Evolutionary conservation across 2,329 filamentous ascomycete species (phyloP), one percentile per base, ranked within the genome.

Genomic region (Blastomyces emzantsi): DNA sequence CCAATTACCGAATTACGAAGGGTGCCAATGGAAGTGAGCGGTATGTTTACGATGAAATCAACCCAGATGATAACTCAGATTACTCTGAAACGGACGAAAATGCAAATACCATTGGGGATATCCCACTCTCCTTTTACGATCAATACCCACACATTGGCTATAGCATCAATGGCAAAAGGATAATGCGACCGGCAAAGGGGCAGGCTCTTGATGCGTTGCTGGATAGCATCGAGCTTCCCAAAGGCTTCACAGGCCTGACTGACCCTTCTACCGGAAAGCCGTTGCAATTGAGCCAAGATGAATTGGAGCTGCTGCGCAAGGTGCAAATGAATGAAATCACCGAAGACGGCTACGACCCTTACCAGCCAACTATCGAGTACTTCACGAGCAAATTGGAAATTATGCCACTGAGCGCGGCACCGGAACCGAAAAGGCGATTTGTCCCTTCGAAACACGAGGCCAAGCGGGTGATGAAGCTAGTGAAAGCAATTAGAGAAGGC

Each of bases 91-190:
- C 87, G 3, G 86, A 89, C 66, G 88, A 85, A 63, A 85, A 87
- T 36, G 82, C 82, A 61, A 99, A 99, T 78, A 97, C 94, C 0
- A 97, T 99, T 71, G 95, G 94, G 69, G 83, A 97, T 73, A 99
- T 99, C 65, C 90, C 92, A 5, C 80, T 97, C 60, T 89, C 90
- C 2, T 97, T 96, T 78, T 99, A 99, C 80, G 94, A 99, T 75
- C 89, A 90, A 45, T 99, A 97, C 74, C 94, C 94, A 60, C 94
- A 99, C 75, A 97, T 99, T 73, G 94, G 94, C 65, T 99, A 99
- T 78, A 90, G 97, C 71, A 97, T 99, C 79, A 96, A 99, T 76
- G 94, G 94, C 76, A 97, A 95, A 83, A 95, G 90, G 77, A 96
- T 99, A 67, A 90, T 96, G 87, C 89, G 94, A 61, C 94, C 94